Evolutionary conservation across 495 filamentous ascomycete species (phyloP), one percentile per base, ranked within the genome.

Genomic region (Geopyxis carbonaria): DNA sequence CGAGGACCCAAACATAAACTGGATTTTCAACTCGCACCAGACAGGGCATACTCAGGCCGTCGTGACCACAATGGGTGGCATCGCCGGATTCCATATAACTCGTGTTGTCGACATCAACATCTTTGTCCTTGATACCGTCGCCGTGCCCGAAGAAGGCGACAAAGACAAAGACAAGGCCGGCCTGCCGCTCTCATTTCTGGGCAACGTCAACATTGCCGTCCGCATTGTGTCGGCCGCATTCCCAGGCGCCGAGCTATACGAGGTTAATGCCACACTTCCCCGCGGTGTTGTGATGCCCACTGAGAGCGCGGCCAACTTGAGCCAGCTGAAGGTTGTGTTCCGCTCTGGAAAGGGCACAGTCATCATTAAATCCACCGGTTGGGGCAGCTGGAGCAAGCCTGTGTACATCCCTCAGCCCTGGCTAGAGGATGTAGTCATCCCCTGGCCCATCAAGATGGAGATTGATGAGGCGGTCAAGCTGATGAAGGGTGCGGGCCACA

Each of bases 11-110:
- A 29, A 46, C 31, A 41, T 46, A n/a, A 31, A 35, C 22, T 46
- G 44, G 44, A 46, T 30, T 19, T 46, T 45, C 43, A 38, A 46
- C 29, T 46, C 44, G 9, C 44, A 45, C 5, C 40, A 45, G 42
- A 46, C 44, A 15, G 44, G 44, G 13, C 11, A 36, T 23, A 46
- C 44, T 6, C 44, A 46, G 30, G 42, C 45, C 5, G 24, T 46
- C 11, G 41, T 46, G 15, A 45, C 19, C 4, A 28, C 21, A 10
- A 15, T 10, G 3, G 40, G 41, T 22, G 41, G 29, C 1, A 44
- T 46, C 22, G 41, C 42, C 5, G 7, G 6, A 7, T 37, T 25
- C 22, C 7, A 8, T 10, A 45, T 41, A 19, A 38, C 15, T 13
- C 3, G 45, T 2, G 31, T 29, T 22, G 37, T 45, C 31, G 32